A percentile compares a stretch with the other conserved stretches of the same genome.
phyloP scores from a whole-genome alignment of 164 flowering plant species.

The Hamamelis virginiana region DNA sequence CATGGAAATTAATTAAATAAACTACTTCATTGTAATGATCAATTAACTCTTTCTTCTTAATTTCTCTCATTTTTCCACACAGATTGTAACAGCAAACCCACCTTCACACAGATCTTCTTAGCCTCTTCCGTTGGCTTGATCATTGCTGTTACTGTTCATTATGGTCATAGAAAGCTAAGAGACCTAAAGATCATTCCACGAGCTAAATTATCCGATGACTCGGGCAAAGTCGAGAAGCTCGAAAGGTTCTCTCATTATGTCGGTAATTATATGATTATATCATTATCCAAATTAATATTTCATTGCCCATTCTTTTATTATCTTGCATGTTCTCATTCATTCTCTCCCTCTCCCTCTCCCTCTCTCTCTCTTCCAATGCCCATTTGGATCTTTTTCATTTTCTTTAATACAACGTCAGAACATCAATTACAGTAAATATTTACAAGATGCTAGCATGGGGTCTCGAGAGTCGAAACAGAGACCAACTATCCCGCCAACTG shows the following conservation, averaged over 20 bases:
- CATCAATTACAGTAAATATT: too few species aligned
- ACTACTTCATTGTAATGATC: neutral
- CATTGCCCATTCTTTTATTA: too few species aligned
- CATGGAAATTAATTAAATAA: neutral
- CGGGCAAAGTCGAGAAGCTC: conserved; percentile 29
- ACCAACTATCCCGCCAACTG: too few species aligned
- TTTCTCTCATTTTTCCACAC: conserved; percentile 6
- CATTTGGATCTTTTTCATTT: neutral
- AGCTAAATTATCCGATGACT: conserved; percentile 9
- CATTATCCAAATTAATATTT: too few species aligned
- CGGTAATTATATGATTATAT: conserved; percentile 29
- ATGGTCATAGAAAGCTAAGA: conserved; percentile 17
- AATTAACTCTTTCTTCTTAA: neutral
- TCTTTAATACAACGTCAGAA: too few species aligned
- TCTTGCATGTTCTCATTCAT: too few species aligned
- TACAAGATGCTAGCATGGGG: too few species aligned
- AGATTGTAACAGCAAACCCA: conserved; percentile 22
- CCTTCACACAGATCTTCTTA: conserved; percentile 33
- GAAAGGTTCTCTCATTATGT: conserved; percentile 51
- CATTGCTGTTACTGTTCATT: conserved; percentile 34
- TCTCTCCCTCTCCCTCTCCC: too few species aligned
- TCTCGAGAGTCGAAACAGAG: too few species aligned
- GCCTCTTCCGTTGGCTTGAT: conserved; percentile 42
- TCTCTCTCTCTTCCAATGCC: neutral
- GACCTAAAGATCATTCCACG: conserved; percentile 35